Evolutionary conservation across 352 stramenopile genomes (phyloP).

Genomic region (Phytophthora macrochlamydospora): DNA sequence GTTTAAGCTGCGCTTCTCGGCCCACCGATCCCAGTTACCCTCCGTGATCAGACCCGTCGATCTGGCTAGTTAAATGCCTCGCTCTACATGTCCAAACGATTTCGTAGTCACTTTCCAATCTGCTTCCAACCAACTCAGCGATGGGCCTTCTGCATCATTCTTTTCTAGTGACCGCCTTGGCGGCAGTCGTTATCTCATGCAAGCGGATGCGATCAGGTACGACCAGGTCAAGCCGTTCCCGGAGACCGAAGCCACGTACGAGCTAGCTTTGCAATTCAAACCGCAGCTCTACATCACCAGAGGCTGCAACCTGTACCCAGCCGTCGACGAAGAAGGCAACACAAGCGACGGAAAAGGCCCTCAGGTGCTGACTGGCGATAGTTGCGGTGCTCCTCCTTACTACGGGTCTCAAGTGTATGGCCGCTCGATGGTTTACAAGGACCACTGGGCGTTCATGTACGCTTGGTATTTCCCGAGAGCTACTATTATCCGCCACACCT

Average conservation of each 20-base stretch:
- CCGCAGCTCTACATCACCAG: neutral
- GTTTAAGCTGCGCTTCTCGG: too few relatives aligned
- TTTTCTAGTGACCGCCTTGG: neutral
- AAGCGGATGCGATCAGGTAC: constrained; percentile 1
- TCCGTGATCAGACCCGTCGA: too few relatives aligned
- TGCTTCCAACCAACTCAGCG: neutral
- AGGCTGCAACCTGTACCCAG: neutral
- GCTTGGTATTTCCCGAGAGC: constrained; percentile 1
- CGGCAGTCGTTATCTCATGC: neutral
- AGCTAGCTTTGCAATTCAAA: neutral
- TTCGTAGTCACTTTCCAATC: neutral
- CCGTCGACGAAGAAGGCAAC: neutral
- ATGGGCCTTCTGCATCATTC: neutral
- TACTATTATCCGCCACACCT: neutral
- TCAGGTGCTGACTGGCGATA: neutral
- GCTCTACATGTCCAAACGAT: neutral
- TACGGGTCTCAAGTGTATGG: neutral
- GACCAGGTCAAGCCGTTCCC: neutral
- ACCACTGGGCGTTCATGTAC: constrained; percentile 1
- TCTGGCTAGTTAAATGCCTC: too few relatives aligned
- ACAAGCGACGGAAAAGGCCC: neutral
- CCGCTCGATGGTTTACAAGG: neutral
- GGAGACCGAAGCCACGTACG: neutral
- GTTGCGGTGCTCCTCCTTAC: neutral
- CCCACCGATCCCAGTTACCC: too few relatives aligned